Conservation (phyloP, 768 basidiomycete genomes). For the Trametes cinnabarina region DNA sequence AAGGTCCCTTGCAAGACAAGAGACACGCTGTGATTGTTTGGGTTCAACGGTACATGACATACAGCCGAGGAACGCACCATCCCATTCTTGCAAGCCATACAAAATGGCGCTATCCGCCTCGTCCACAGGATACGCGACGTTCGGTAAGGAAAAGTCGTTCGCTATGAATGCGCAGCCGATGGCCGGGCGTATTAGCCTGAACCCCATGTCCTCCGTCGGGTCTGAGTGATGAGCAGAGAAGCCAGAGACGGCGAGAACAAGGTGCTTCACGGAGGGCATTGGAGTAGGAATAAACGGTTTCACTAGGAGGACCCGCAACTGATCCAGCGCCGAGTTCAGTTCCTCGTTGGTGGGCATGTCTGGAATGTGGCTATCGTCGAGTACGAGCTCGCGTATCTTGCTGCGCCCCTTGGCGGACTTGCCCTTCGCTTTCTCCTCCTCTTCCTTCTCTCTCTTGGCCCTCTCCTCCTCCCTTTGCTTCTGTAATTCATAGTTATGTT, state of each 20-base stretch:
- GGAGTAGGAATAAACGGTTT: slow-evolving; percentile 27
- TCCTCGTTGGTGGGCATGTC: slow-evolving; percentile 6
- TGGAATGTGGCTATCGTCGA: slow-evolving; percentile 8
- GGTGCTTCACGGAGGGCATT: slow-evolving; percentile 40
- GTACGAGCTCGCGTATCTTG: slow-evolving; percentile 12
- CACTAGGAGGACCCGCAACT: slow-evolving; percentile 29
- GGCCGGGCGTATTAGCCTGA: slow-evolving; percentile 15
- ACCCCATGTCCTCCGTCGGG: slow-evolving; percentile 37
- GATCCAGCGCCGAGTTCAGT: slow-evolving; percentile 19
- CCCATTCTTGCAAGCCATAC: slow-evolving; percentile 52
- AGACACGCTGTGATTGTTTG: slow-evolving; percentile 12
- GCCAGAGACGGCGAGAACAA: slow-evolving; percentile 52
- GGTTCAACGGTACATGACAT: neutral
- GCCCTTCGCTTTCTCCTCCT: slow-evolving; percentile 20
- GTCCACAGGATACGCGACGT: neutral
- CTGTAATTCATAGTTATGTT: slow-evolving; percentile 30
- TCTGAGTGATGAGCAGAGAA: slow-evolving; percentile 22
- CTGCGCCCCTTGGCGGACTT: slow-evolving; percentile 13
- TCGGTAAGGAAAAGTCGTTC: slow-evolving; percentile 22
- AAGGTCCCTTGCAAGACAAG: slow-evolving; percentile 21
- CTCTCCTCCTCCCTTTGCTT: slow-evolving; percentile 18
- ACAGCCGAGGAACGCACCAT: slow-evolving; percentile 36
- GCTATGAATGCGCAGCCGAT: slow-evolving; percentile 46
- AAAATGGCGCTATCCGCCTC: slow-evolving; percentile 34
- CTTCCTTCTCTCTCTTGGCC: slow-evolving; percentile 23